A percentile compares a stretch with the other conserved stretches of the same genome.
These are phyloP conservation scores for Geotrichum armillariae DNA, from an alignment of 1,139 yeast genomes.

Conservation along the genomic window DNA sequence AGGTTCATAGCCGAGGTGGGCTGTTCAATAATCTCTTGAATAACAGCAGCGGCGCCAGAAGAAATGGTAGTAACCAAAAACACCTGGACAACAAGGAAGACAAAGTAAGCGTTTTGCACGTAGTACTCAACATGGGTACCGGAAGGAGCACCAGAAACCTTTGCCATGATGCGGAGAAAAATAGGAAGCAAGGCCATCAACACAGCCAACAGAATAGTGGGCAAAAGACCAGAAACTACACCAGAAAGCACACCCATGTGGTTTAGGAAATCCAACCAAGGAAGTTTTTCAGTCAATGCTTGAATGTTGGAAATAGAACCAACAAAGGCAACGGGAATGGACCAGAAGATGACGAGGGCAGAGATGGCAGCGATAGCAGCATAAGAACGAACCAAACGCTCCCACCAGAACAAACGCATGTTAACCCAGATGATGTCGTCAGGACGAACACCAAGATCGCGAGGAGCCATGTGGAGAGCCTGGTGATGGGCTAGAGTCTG, in stretches of 20 bases:
- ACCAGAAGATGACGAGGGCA: constrained; percentile 76
- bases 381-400: constrained; percentile 59
- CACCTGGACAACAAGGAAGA: constrained; percentile 80
- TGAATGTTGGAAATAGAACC: constrained; percentile 89
- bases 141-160: constrained; percentile 69
- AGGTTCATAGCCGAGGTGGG: constrained; percentile 67
- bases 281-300: constrained; percentile 63
- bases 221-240: constrained; percentile 80
- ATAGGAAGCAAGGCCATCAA: constrained; percentile 86
- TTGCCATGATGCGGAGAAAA: constrained; percentile 72
- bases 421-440: constrained; percentile 85
- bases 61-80: constrained; percentile 80
- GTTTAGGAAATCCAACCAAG: constrained; percentile 67
- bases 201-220: constrained; percentile 76
- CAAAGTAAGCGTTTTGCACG: constrained; percentile 85
- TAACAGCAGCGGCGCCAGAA: constrained; percentile 79
- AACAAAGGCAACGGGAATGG: constrained; percentile 93
- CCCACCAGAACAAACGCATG: constrained; percentile 84
- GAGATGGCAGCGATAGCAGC: constrained; percentile 63
- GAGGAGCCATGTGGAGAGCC: constrained; percentile 63
- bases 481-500: constrained; percentile 70
- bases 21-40: constrained; percentile 60
- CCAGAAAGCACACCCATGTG: constrained; percentile 65
- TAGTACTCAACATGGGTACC: constrained; percentile 69
- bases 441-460: constrained; percentile 71